Base-by-base conservation (phyloP, 805 yeast genomes). In the Hanseniaspora valbyensis region DNA sequence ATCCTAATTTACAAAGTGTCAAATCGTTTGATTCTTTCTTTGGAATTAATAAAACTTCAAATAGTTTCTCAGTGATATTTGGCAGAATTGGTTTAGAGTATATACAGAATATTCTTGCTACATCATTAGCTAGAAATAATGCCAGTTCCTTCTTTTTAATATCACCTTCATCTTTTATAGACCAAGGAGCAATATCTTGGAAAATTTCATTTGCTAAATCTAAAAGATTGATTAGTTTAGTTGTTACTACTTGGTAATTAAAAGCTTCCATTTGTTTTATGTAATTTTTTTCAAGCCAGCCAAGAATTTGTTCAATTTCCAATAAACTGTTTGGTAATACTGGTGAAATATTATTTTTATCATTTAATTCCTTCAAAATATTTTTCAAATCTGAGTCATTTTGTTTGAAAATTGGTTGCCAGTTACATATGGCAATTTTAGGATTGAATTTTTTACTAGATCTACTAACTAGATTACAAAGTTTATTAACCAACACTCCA, bases 381-480 rank as follows among this genome's bases (percentile, higher is more conserved):
- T n/a, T 10, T 2, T 18, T 30, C 6, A n/a, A 14, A 19, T 22
- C 19, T 12, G 12, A 5, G 64, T 30, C 52, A 52, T 1, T 67
- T 62, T 9, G 54, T 34, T 34, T 21, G 10, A 29, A 55, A 52
- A 63, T 44, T 54, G 52, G 55, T 56, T 9, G 44, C 51, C 51
- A 48, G 9, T 25, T 13, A 4, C 32, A 28, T 41, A 60, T 52
- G 65, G 84, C 75, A 29, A 77, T 61, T 12, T 59, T 59, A 16
- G 85, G 69, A 59, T 73, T 65, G 58, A 90, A 90, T 52, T 80
- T 78, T 30, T 73, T 69, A 1, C 94, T 79, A 32, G 80, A 75
- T 53, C 98, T 71, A 54, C 81, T 75, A 19, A 83, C 70, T 44
- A 89, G 69, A 59, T 90, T 92, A 42, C 92, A 88, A 66, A 81